Percentiles rank a stretch among this genome's conserved stretches.
Evolutionary conservation across 768 basidiomycete genomes (phyloP).

Genomic region (Lentinula aciculospora): DNA sequence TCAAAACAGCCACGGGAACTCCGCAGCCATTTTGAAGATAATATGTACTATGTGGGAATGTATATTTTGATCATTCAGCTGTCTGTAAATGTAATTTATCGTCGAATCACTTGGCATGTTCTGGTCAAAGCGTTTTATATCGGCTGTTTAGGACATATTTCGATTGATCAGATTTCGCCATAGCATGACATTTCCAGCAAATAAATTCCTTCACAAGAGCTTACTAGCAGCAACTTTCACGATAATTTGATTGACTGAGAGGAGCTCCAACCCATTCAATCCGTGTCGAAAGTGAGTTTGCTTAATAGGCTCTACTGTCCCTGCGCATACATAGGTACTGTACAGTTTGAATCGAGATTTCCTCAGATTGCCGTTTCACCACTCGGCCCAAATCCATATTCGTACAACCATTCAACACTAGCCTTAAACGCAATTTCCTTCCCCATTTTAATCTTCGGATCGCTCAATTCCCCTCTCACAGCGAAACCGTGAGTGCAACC

Average conservation of each 20-base stretch:
- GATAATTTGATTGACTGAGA: no score
- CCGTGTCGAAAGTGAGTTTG: no score
- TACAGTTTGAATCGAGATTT: no score
- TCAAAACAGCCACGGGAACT: not conserved
- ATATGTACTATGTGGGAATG: not conserved
- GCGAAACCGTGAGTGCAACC: slow-evolving; percentile 36
- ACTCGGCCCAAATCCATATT: not conserved
- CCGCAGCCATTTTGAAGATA: not conserved
- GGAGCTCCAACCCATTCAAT: no score
- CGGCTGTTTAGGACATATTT: not conserved
- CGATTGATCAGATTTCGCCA: not conserved
- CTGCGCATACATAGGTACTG: no score
- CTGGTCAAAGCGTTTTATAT: not conserved
- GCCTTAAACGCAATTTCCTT: slow-evolving; percentile 51
- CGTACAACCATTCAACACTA: slow-evolving; percentile 36
- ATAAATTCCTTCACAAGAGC: no score
- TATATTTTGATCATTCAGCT: no score
- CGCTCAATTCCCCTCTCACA: slow-evolving; percentile 31
- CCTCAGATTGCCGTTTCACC: not conserved
- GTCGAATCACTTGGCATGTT: no score
- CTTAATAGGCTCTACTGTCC: no score
- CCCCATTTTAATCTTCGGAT: slow-evolving; percentile 42
- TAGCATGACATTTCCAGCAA: no score
- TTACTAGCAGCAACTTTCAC: no score
- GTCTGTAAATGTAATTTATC: no score